Evolutionary conservation across 2,329 filamentous ascomycete genomes (phyloP).

Genomic region (Stagonosporopsis chrysanthemi): DNA sequence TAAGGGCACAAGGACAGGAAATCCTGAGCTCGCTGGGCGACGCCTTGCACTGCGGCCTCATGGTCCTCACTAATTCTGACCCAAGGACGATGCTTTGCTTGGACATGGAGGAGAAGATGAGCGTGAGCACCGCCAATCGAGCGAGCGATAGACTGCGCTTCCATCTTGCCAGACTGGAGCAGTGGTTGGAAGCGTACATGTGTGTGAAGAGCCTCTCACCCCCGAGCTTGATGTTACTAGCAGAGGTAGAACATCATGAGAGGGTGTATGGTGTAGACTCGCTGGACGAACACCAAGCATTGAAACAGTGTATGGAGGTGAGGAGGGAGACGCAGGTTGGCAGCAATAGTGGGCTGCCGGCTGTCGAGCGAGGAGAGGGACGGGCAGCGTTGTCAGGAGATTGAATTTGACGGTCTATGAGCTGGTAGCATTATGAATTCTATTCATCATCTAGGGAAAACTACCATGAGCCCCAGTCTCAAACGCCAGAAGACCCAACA

Average conservation of each 20-base stretch:
- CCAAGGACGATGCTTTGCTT: conserved; percentile 17
- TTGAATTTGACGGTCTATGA: not conserved
- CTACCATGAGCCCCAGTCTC: not conserved
- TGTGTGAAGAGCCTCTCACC: conserved; percentile 15
- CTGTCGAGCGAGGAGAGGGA: conserved; percentile 16
- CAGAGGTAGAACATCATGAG: conserved; percentile 21
- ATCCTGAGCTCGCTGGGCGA: conserved; percentile 19
- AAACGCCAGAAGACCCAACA: conserved; percentile 13
- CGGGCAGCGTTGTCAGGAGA: conserved; percentile 6
- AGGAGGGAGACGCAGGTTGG: conserved; percentile 23
- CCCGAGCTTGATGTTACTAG: conserved; percentile 25
- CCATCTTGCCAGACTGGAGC: conserved; percentile 20
- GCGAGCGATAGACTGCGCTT: conserved; percentile 5
- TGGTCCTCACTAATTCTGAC: conserved; percentile 14
- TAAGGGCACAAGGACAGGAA: conserved; percentile 20
- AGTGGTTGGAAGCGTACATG: conserved; percentile 19
- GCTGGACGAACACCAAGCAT: conserved; percentile 22
- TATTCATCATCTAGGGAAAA: not conserved
- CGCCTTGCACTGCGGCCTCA: conserved; percentile 5
- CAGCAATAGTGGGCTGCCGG: conserved; percentile 9
- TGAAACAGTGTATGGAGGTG: conserved; percentile 18
- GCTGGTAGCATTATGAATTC: not conserved
- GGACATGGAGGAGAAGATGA: conserved; percentile 14
- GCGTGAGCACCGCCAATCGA: conserved; percentile 7
- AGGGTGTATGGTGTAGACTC: conserved; percentile 23